phyloP scores from a whole-genome alignment of 2,329 filamentous ascomycete genomes.

The Lasiodiplodia theobromae region DNA sequence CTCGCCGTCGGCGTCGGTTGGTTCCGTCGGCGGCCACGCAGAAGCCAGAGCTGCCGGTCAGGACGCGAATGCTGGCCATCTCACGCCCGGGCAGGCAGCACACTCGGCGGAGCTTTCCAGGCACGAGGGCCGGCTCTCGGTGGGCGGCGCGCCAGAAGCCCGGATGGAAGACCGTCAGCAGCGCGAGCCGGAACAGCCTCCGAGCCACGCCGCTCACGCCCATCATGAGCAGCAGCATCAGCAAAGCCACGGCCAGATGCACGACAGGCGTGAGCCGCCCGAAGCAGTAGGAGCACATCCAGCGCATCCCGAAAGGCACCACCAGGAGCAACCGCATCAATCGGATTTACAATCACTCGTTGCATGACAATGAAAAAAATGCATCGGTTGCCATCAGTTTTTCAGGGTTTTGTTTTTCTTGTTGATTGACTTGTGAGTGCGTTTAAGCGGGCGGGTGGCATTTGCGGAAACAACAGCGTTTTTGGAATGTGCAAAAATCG shows the following conservation, averaged over 20 bases:
- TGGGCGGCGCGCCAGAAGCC: background rate
- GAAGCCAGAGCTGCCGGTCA: conserved; percentile 23
- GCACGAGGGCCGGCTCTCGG: conserved; percentile 1
- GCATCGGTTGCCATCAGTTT: background rate
- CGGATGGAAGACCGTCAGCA: conserved; percentile 14
- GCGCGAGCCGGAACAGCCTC: conserved; percentile 8
- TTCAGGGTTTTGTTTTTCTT: background rate
- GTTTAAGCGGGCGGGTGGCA: conserved; percentile 24
- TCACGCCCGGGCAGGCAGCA: conserved; percentile 4
- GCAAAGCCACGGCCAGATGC: background rate
- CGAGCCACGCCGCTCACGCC: background rate
- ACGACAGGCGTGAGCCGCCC: conserved; percentile 12
- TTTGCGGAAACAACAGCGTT: background rate
- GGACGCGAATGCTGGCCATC: conserved; percentile 18
- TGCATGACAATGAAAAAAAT: conserved; percentile 1
- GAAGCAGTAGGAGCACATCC: background rate
- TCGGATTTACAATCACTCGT: conserved; percentile 28
- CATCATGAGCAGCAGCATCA: conserved; percentile 27
- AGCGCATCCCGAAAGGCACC: conserved; percentile 7
- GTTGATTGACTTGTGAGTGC: conserved; percentile 12
- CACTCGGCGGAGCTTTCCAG: conserved; percentile 16
- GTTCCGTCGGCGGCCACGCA: conserved; percentile 18
- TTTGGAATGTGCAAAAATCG: conserved; percentile 15
- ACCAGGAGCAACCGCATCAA: conserved; percentile 20
- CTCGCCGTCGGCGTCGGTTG: conserved; percentile 21